Evolutionary conservation across 257 asterid species (phyloP).

Genomic region (Solanum bulbocastanum): DNA sequence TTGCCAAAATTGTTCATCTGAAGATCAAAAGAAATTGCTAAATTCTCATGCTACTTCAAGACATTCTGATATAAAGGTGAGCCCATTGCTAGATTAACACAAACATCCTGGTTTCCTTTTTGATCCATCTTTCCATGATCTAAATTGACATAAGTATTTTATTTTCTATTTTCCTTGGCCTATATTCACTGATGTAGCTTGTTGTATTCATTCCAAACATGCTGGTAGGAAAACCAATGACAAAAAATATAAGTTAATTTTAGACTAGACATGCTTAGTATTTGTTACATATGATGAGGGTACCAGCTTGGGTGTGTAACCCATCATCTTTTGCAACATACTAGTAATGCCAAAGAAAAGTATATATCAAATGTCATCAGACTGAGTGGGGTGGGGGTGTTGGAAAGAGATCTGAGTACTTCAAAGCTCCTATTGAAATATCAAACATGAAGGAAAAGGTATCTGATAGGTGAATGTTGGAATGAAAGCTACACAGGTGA

Average conservation of each 20-base stretch:
- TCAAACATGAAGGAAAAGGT: neutral
- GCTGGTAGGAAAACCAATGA: neutral
- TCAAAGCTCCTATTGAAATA: neutral
- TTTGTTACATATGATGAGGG: neutral
- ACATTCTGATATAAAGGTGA: slow-evolving; percentile 59
- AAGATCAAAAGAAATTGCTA: slow-evolving; percentile 48
- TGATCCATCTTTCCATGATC: neutral
- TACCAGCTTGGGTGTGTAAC: neutral
- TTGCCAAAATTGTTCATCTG: slow-evolving; percentile 63
- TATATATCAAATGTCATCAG: neutral
- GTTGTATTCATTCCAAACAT: neutral
- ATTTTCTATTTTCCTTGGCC: neutral
- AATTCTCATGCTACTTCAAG: slow-evolving; percentile 50
- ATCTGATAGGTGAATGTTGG: neutral
- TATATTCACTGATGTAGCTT: neutral
- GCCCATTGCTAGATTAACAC: neutral
- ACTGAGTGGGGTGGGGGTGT: neutral
- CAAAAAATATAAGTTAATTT: neutral
- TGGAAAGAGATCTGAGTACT: neutral
- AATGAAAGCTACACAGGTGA: neutral
- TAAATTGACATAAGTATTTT: neutral
- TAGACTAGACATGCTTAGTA: neutral
- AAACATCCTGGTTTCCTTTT: neutral
- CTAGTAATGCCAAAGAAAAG: neutral
- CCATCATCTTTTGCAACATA: neutral